Conservation (phyloP, 129 eudicot species). For the Deinandra increscens region DNA sequence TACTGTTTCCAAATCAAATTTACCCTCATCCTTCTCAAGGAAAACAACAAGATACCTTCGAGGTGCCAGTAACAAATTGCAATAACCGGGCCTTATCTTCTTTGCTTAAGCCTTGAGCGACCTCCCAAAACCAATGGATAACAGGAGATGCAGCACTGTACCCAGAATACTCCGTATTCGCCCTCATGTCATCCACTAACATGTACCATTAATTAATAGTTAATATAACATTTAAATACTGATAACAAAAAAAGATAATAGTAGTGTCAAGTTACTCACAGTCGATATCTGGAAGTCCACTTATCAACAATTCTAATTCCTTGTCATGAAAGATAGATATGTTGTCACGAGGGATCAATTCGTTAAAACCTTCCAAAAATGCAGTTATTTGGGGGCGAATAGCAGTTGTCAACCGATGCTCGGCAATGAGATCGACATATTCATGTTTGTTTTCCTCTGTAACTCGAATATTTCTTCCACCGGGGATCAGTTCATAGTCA, state of each 20-base stretch:
- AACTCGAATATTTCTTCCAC: constrained; percentile 93
- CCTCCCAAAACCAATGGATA: constrained; percentile 99
- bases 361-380: constrained; percentile 87
- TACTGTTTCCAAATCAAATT: too few species aligned
- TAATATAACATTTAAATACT: too few species aligned
- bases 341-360: constrained; percentile 67
- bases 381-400: constrained; percentile 98
- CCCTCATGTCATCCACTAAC: constrained; percentile 94
- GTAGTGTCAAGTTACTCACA: constrained; percentile 39
- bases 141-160: constrained; percentile 92
- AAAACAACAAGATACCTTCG: constrained; percentile 64
- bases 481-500: constrained; percentile 89
- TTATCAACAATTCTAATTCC: constrained; percentile 85
- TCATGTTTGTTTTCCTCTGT: constrained; percentile 95
- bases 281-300: constrained; percentile 98
- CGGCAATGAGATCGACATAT: constrained; percentile 96
- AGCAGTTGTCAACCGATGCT: constrained; percentile 93
- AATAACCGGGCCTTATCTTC: constrained; percentile 96
- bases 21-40: too few species aligned
- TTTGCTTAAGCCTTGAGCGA: constrained; percentile 87
- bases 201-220: too few species aligned
- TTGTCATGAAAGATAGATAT: constrained; percentile 89
- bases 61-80: constrained; percentile 97
- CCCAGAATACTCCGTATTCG: constrained; percentile 94
- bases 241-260: too few species aligned